phyloP scores from a whole-genome alignment of 75 land plant genomes.

The Pinus tabuliformis region DNA sequence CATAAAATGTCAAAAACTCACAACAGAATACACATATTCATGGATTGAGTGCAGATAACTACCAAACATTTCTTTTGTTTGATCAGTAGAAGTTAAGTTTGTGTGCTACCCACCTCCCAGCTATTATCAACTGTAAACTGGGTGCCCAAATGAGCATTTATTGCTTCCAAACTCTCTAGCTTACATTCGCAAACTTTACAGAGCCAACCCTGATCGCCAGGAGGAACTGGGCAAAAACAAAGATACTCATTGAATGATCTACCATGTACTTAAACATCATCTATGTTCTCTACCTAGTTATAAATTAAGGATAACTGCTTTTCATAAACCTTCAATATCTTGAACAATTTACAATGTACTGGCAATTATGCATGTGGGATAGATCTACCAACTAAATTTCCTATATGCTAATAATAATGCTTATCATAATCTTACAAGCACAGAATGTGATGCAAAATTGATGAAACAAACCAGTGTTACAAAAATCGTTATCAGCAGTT shows the following conservation, averaged over 20 bases:
- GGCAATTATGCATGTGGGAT: neutral
- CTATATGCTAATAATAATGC: neutral
- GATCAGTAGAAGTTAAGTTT: neutral
- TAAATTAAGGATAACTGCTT: neutral
- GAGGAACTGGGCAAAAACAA: conserved; percentile 56
- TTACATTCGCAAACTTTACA: conserved; percentile 78
- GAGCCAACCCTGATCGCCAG: conserved; percentile 87
- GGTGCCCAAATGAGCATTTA: conserved; percentile 86
- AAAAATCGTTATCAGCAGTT: too few relatives aligned
- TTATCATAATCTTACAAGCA: neutral
- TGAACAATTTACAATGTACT: neutral
- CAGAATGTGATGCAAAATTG: neutral
- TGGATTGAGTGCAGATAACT: neutral
- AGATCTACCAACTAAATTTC: neutral
- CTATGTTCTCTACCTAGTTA: neutral
- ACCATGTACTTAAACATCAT: neutral
- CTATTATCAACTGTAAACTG: conserved; percentile 42
- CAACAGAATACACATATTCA: neutral
- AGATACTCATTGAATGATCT: neutral
- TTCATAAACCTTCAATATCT: neutral
- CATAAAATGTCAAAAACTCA: neutral
- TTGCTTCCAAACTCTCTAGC: conserved; percentile 61
- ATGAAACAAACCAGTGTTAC: neutral
- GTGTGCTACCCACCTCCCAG: conserved; percentile 62
- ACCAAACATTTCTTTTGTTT: neutral